These are phyloP conservation scores for Kuraishia hungarica DNA, from an alignment of 805 yeast genomes.

Conservation along the genomic window DNA sequence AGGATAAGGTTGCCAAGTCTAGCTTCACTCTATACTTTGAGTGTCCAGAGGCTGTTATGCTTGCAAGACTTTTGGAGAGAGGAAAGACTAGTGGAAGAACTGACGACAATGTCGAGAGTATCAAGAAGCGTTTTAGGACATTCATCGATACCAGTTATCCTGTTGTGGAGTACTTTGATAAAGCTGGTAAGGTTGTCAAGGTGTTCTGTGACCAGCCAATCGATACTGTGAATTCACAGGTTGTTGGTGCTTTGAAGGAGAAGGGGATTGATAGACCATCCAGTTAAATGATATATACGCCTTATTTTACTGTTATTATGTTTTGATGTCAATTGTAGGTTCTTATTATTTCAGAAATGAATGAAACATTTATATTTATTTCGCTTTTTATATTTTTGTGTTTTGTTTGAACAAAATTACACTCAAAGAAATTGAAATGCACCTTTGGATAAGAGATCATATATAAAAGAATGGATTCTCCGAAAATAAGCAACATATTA, in stretches of 20 bases:
- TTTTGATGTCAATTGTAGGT: too few species aligned
- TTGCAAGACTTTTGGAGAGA: conserved; percentile 75
- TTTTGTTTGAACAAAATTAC: too few species aligned
- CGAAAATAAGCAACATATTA: too few species aligned
- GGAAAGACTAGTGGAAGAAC: conserved; percentile 92
- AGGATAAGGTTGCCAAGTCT: conserved; percentile 64
- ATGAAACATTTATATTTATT: too few species aligned
- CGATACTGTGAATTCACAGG: conserved; percentile 66
- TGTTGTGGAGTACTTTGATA: conserved; percentile 76
- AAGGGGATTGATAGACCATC: conserved; percentile 18
- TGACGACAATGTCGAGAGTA: conserved; percentile 89
- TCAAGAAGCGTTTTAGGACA: conserved; percentile 80
- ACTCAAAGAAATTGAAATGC: too few species aligned
- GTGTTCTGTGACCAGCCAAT: conserved; percentile 75
- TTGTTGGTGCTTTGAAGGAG: conserved; percentile 53
- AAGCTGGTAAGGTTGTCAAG: conserved; percentile 66
- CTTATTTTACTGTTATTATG: too few species aligned
- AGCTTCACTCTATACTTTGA: conserved; percentile 68
- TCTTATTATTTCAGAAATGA: too few species aligned
- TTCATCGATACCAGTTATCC: conserved; percentile 90
- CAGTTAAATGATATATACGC: too few species aligned
- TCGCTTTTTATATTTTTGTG: too few species aligned
- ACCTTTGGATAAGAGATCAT: too few species aligned
- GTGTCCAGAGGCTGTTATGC: conserved; percentile 79
- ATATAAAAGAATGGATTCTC: too few species aligned